Percentiles rank a stretch among this genome's conserved stretches.
Conservation (phyloP, 176 grass and related monocot species). For the Oryza meridionalis region DNA sequence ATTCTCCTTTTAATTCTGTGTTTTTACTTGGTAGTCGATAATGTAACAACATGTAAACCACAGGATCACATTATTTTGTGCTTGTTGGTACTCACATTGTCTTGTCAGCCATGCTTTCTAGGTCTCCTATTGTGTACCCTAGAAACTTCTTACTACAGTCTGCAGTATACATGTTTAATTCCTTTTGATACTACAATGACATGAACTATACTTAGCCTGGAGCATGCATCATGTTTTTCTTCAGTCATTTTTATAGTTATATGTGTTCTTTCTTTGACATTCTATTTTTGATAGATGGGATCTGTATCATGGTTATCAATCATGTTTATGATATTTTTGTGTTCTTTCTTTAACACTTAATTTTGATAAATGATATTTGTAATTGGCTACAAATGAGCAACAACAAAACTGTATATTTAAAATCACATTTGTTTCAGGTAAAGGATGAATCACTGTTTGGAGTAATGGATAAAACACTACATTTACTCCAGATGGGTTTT, state of each 20-base stretch:
- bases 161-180: background rate
- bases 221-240: slow-evolving; percentile 7
- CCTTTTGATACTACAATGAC: slow-evolving; percentile 6
- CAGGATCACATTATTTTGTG: background rate
- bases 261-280: slow-evolving; percentile 2
- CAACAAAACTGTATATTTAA: background rate
- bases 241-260: slow-evolving; percentile 5
- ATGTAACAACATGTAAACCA: background rate
- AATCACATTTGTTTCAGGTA: slow-evolving; percentile 34
- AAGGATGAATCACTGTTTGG: slow-evolving; percentile 70
- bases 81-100: background rate
- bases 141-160: background rate
- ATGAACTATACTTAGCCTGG: slow-evolving; percentile 3
- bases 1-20: background rate
- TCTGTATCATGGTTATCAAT: slow-evolving; percentile 18
- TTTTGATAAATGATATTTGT: slow-evolving; percentile 31
- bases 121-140: background rate
- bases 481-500: slow-evolving; percentile 80
- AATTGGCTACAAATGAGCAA: slow-evolving; percentile 11
- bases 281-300: slow-evolving; percentile 36
- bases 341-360: background rate
- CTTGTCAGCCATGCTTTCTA: background rate
- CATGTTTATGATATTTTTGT: slow-evolving; percentile 6
- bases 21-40: background rate
- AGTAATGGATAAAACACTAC: slow-evolving; percentile 67